A percentile compares a stretch with the other conserved stretches of the same genome.
phyloP scores from a whole-genome alignment of 2,329 filamentous ascomycete species.

The Colletotrichum chlorophyti region DNA sequence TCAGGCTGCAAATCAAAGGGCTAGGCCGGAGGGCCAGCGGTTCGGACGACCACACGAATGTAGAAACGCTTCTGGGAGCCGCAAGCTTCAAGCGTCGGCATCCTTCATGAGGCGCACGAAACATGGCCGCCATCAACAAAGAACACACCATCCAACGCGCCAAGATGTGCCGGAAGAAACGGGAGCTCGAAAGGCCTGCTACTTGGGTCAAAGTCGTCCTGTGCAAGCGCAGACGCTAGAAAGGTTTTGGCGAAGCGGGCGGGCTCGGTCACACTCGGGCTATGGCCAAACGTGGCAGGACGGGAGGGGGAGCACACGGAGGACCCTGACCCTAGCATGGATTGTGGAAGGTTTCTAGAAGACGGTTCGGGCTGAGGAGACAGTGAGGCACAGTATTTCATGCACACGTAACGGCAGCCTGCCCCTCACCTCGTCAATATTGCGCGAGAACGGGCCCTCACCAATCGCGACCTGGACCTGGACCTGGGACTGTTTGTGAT shows the following conservation, averaged over 20 bases:
- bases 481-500: constrained; percentile 15
- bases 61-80: neutral
- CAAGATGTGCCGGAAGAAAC: neutral
- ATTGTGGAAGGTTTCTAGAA: constrained; percentile 28
- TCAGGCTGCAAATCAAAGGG: neutral
- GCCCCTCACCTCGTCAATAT: constrained; percentile 9
- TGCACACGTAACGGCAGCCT: constrained; percentile 2
- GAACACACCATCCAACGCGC: constrained; percentile 1
- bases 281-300: constrained; percentile 14
- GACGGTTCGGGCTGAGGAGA: constrained; percentile 25
- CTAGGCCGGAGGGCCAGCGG: constrained; percentile 9
- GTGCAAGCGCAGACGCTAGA: neutral
- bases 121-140: too few relatives aligned
- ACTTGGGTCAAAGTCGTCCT: neutral
- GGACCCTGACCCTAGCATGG: constrained; percentile 21
- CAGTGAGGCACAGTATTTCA: too few relatives aligned
- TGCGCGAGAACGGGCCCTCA: neutral
- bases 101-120: neutral
- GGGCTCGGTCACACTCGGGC: neutral
- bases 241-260: neutral
- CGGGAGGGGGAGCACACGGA: constrained; percentile 21
- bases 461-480: constrained; percentile 9
- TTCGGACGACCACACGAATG: constrained; percentile 20
- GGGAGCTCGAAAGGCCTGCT: neutral
- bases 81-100: neutral